Conservation (phyloP, 2,329 filamentous ascomycete genomes). For the Dactylellina haptotyla region DNA sequence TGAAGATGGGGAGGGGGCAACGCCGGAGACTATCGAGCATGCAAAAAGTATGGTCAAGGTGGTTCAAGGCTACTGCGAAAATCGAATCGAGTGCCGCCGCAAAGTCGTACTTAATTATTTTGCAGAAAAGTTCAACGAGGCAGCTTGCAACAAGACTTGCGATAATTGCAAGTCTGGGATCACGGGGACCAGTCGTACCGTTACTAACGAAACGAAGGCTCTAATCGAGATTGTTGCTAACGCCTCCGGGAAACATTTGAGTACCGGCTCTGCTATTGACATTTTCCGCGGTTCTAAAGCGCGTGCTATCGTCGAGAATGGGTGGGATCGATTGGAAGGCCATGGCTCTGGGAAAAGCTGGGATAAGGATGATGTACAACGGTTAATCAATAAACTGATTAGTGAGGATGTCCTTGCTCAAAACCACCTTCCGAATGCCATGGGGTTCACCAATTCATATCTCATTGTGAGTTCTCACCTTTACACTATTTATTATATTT, state of each 20-base stretch:
- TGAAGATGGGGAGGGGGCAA: constrained; percentile 77
- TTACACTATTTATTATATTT: constrained; percentile 57
- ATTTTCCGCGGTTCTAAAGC: constrained; percentile 77
- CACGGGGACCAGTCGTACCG: constrained; percentile 78
- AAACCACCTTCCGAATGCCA: constrained; percentile 72
- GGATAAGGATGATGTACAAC: constrained; percentile 79
- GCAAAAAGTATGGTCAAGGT: constrained; percentile 87
- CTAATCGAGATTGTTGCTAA: constrained; percentile 74
- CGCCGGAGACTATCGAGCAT: constrained; percentile 68
- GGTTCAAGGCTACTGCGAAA: constrained; percentile 89
- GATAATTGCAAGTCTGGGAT: constrained; percentile 86
- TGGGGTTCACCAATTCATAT: constrained; percentile 79
- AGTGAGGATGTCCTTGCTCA: constrained; percentile 79
- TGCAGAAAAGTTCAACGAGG: constrained; percentile 79
- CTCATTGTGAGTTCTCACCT: constrained; percentile 67
- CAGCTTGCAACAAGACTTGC: constrained; percentile 78
- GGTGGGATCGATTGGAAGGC: constrained; percentile 68
- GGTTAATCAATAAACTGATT: constrained; percentile 81
- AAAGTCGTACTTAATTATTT: constrained; percentile 94
- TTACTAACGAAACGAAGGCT: constrained; percentile 76
- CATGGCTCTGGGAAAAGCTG: constrained; percentile 76
- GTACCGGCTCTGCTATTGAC: constrained; percentile 83
- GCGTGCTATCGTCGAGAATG: constrained; percentile 68
- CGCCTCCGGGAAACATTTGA: constrained; percentile 68
- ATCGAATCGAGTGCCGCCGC: constrained; percentile 84